A percentile compares a stretch with the other conserved stretches of the same genome.
These are phyloP conservation scores for Albifimbria verrucaria DNA, from an alignment of 2,329 filamentous ascomycete genomes.

Conservation along the genomic window DNA sequence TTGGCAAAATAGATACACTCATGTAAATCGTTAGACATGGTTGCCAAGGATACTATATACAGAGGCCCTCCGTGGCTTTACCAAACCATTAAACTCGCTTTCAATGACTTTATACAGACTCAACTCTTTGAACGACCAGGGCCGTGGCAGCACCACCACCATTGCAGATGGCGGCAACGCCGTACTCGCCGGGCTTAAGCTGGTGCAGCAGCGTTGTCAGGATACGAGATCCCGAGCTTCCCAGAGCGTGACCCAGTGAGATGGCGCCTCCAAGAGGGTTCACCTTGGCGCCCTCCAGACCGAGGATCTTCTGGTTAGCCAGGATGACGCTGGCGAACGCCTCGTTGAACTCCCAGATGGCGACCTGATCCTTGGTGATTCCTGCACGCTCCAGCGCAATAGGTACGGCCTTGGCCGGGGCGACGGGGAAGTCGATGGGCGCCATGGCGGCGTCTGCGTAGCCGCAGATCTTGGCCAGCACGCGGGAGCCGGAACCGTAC, in stretches of 20 bases:
- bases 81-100: background rate
- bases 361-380: slow-evolving; percentile 86
- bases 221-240: slow-evolving; percentile 90
- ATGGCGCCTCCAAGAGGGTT: slow-evolving; percentile 91
- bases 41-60: background rate
- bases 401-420: slow-evolving; percentile 87
- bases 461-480: slow-evolving; percentile 81
- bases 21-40: background rate
- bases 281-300: slow-evolving; percentile 73
- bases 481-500: slow-evolving; percentile 73
- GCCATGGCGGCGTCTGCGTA: slow-evolving; percentile 89
- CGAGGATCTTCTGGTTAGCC: slow-evolving; percentile 89
- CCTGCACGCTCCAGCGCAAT: slow-evolving; percentile 85
- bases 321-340: slow-evolving; percentile 95
- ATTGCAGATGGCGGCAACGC: slow-evolving; percentile 94
- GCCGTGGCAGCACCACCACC: slow-evolving; percentile 91
- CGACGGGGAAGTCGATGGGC: slow-evolving; percentile 90
- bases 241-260: slow-evolving; percentile 84
- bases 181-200: slow-evolving; percentile 87
- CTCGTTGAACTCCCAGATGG: slow-evolving; percentile 98
- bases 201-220: slow-evolving; percentile 88
- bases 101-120: slow-evolving; percentile 41
- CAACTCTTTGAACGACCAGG: slow-evolving; percentile 82
- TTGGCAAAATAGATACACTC: background rate
- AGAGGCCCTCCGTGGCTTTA: background rate